These are phyloP conservation scores for Trametopsis cervina DNA, from an alignment of 768 basidiomycete species.

Conservation along the genomic window DNA sequence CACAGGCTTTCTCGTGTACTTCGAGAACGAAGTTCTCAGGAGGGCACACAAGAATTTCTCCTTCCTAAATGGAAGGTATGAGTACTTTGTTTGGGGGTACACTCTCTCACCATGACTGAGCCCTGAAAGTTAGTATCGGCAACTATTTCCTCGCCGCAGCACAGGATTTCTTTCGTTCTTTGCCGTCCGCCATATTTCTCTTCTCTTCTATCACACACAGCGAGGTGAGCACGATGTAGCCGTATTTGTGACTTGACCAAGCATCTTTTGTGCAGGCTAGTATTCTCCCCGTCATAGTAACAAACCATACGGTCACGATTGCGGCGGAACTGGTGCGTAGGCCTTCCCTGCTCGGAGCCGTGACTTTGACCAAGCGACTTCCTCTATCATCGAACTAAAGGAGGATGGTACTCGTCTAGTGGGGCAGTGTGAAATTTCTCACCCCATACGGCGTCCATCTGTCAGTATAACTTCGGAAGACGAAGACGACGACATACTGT, in stretches of 20 bases:
- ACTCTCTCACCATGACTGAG: too few relatives aligned
- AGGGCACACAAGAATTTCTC: slow-evolving; percentile 93
- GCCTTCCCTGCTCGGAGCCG: slow-evolving; percentile 4
- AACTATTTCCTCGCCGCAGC: slow-evolving; percentile 91
- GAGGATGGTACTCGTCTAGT: slow-evolving; percentile 72
- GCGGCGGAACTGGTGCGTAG: slow-evolving; percentile 71
- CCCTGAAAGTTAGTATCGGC: slow-evolving; percentile 52
- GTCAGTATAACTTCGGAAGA: slow-evolving; percentile 24
- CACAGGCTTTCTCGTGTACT: slow-evolving; percentile 86
- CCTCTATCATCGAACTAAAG: slow-evolving; percentile 27
- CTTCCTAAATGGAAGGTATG: slow-evolving; percentile 82
- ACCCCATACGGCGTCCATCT: slow-evolving; percentile 47
- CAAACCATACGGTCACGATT: slow-evolving; percentile 94
- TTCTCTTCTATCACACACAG: slow-evolving; percentile 89
- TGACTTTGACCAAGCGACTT: slow-evolving; percentile 7
- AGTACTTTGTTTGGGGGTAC: too few relatives aligned
- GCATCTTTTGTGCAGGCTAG: slow-evolving; percentile 41
- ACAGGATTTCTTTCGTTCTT: slow-evolving; percentile 83
- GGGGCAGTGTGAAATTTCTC: slow-evolving; percentile 92
- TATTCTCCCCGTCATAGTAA: slow-evolving; percentile 87
- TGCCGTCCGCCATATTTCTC: slow-evolving; percentile 90
- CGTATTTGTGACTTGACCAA: slow-evolving; percentile 9
- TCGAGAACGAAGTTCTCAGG: slow-evolving; percentile 81
- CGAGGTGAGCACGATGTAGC: slow-evolving; percentile 30
- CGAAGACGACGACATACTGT: slow-evolving; percentile 23